Conservation (phyloP, 164 flowering plant species). For the Amborella trichopoda region DNA sequence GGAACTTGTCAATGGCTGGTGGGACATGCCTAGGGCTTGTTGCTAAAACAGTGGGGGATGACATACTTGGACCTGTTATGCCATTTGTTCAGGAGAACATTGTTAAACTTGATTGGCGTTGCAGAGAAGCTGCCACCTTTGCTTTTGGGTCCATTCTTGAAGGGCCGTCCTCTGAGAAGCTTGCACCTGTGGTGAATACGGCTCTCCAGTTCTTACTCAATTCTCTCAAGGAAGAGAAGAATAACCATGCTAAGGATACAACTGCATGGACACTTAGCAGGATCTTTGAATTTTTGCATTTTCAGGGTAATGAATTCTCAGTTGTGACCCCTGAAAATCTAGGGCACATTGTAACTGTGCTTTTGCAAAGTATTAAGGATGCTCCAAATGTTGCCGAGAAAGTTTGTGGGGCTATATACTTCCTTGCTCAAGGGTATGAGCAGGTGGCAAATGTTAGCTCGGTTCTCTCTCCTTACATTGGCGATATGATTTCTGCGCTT, state of each 20-base stretch:
- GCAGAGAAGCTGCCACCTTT: slow-evolving; percentile 72
- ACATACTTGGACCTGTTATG: slow-evolving; percentile 62
- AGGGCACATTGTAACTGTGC: slow-evolving; percentile 31
- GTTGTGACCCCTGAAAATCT: slow-evolving; percentile 46
- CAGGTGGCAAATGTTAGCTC: slow-evolving; percentile 31
- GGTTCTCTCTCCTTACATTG: slow-evolving; percentile 40
- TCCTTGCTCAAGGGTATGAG: slow-evolving; percentile 70
- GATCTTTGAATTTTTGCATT: slow-evolving; percentile 63
- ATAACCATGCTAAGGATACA: slow-evolving; percentile 67
- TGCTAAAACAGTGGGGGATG: slow-evolving; percentile 70
- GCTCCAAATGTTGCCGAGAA: slow-evolving; percentile 68
- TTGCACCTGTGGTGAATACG: slow-evolving; percentile 46
- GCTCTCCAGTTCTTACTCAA: slow-evolving; percentile 57
- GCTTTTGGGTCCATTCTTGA: slow-evolving; percentile 85
- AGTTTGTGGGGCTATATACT: slow-evolving; percentile 82
- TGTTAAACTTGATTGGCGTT: slow-evolving; percentile 51
- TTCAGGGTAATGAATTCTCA: slow-evolving; percentile 44
- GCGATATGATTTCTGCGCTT: slow-evolving; percentile 36
- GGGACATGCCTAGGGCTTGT: slow-evolving; percentile 79
- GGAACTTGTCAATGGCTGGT: slow-evolving; percentile 87
- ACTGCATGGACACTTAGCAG: slow-evolving; percentile 83
- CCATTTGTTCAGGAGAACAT: slow-evolving; percentile 75
- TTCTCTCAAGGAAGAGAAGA: slow-evolving; percentile 45
- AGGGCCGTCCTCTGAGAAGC: slow-evolving; percentile 57
- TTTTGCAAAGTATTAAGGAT: slow-evolving; percentile 58